Base-by-base conservation (phyloP, 2,329 filamentous ascomycete species). In the Chrysoporthe austroafricana region DNA sequence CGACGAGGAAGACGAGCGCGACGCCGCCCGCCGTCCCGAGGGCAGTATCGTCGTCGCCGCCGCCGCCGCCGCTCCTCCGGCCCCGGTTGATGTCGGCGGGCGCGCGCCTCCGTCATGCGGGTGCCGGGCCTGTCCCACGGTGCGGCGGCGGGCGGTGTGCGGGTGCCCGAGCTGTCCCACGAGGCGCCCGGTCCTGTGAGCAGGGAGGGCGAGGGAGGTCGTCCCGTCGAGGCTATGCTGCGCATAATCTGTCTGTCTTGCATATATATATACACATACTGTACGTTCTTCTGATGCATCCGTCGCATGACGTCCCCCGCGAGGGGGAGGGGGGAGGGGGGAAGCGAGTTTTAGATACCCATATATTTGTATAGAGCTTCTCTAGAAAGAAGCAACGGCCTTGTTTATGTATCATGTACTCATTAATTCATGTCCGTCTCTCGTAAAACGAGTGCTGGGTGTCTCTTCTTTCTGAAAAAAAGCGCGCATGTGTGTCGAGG, bases 131-230 rank as follows among this genome's bases (percentile, higher is more conserved):
- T 68, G 66, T 8, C 66, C 66, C 0, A 43, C 39, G n/a, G 34
- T 68, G 36, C 50, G 62, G 48, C 61, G 64, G 42, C 52, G 66
- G 43, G 62, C 66, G 54, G 32, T 59, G 13, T 68, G 66, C 9
- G 66, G 66, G n/a, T 68, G 66, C 6, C 48, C 59, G 2, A 39
- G 58, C 16, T 68, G 62, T 32, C 66, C 66, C 42, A 57, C 66
- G 3, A 65, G 50, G 48, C 32, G 32, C 9, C 54, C 11, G 6
- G 32, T 13, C 21, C 32, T 21, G 52, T 57, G 32, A 57, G 32
- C 6, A 26, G 2, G 26, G 26, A 26, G 26, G 26, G 2, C 26
- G 26, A 26, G 26, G 26, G 26, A 2, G 26, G 26, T 26, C 2
- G 26, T 26, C 26, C 26, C 26, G 26, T 26, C 26, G 26, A 36